Percentiles rank a stretch among this genome's conserved stretches.
Evolutionary conservation across 129 eudicot genomes (phyloP).

Genomic region (Ambrosia artemisiifolia): DNA sequence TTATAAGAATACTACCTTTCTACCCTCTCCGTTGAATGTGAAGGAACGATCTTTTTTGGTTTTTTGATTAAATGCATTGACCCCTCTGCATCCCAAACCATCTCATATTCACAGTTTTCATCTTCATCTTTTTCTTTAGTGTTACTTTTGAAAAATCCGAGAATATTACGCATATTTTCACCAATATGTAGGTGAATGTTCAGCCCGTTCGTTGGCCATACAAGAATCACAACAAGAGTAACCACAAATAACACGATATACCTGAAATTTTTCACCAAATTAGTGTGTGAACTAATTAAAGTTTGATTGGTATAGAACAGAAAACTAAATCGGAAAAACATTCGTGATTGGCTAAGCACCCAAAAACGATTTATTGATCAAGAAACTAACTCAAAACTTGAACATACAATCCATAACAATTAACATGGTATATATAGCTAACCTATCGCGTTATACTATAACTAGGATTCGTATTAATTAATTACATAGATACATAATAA

Average conservation of each 20-base stretch:
- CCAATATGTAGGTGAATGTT: conserved; percentile 35
- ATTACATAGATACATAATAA: too few species aligned
- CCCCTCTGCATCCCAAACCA: conserved; percentile 99
- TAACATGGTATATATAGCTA: too few species aligned
- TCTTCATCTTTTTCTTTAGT: conserved; percentile 81
- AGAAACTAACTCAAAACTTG: too few species aligned
- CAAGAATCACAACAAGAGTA: conserved; percentile 58
- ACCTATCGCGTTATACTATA: too few species aligned
- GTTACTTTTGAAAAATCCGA: conserved; percentile 30
- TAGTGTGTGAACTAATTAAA: too few species aligned
- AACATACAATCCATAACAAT: too few species aligned
- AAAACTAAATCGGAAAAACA: too few species aligned
- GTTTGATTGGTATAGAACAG: too few species aligned
- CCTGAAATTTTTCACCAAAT: conserved; percentile 43
- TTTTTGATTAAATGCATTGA: conserved; percentile 87
- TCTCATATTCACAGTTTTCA: conserved; percentile 77
- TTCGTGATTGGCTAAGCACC: too few species aligned
- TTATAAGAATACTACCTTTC: conserved; percentile 19
- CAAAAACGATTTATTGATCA: too few species aligned
- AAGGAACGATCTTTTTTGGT: conserved; percentile 33
- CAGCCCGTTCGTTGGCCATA: conserved; percentile 72
- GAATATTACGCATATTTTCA: conserved; percentile 22
- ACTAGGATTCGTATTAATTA: too few species aligned
- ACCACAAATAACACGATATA: conserved; percentile 60
- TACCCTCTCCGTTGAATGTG: conserved; percentile 42